phyloP scores from a whole-genome alignment of 2,329 filamentous ascomycete species.

The Eutypa lata region DNA sequence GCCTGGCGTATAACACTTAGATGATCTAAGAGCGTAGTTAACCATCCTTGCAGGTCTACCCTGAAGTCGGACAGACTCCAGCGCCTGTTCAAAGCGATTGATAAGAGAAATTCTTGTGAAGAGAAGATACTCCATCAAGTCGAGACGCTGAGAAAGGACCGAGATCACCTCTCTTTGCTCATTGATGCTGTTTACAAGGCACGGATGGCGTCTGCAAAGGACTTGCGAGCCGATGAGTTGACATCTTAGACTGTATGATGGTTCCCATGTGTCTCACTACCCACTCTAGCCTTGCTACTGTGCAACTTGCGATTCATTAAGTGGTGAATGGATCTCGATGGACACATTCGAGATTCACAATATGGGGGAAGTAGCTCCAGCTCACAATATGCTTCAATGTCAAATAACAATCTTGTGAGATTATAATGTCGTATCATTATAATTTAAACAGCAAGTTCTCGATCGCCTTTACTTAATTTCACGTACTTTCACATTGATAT shows the following conservation, averaged over 20 bases:
- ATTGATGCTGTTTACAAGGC: constrained; percentile 1
- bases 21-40: not conserved
- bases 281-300: too few species aligned
- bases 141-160: not conserved
- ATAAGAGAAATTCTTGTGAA: constrained; percentile 7
- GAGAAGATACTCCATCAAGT: constrained; percentile 3
- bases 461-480: too few species aligned
- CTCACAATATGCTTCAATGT: too few species aligned
- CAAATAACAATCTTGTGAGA: too few species aligned
- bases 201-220: not conserved
- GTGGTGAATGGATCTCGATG: too few species aligned
- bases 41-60: not conserved
- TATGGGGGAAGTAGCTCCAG: too few species aligned
- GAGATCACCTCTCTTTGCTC: not conserved
- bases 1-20: not conserved
- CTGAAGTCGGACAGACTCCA: not conserved
- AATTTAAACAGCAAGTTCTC: too few species aligned
- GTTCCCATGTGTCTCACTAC: not conserved
- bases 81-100: constrained; percentile 3
- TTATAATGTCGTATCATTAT: too few species aligned
- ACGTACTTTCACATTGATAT: too few species aligned
- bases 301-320: too few species aligned
- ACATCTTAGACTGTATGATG: not conserved
- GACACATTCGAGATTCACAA: too few species aligned
- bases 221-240: not conserved